A percentile compares a stretch with the other conserved stretches of the same genome.
Conservation (phyloP, 108 stramenopile species). For the Cyclostephanos tholiformis region DNA sequence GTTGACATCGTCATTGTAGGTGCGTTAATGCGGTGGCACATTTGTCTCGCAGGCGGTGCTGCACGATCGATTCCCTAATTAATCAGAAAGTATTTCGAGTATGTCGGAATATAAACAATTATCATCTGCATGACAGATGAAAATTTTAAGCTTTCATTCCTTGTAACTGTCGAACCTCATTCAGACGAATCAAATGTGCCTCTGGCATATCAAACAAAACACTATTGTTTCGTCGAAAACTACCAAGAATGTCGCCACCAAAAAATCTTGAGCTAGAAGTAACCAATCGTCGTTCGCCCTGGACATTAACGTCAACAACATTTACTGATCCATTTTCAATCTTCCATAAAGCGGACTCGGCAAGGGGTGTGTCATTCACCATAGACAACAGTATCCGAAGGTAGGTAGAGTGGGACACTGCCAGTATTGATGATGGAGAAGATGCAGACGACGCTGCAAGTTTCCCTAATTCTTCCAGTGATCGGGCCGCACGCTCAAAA, state of each 20-base stretch:
- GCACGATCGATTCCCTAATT: too few species aligned
- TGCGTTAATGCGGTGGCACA: too few species aligned
- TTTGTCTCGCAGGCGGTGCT: too few species aligned
- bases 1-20: too few species aligned
- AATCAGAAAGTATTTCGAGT: too few species aligned
- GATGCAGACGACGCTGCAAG: conserved; percentile 29
- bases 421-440: conserved; percentile 33
- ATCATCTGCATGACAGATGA: too few species aligned
- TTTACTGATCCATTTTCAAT: conserved; percentile 69
- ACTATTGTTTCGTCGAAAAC: conserved; percentile 9
- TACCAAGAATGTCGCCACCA: conserved; percentile 52
- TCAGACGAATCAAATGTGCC: conserved; percentile 52
- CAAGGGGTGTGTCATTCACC: conserved; percentile 56
- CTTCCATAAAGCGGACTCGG: conserved; percentile 53
- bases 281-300: conserved; percentile 32
- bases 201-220: conserved; percentile 52
- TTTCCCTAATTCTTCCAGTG: conserved; percentile 42
- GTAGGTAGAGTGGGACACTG: conserved; percentile 75
- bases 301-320: conserved; percentile 64
- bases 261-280: conserved; percentile 48
- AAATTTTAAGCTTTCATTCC: conserved; percentile 33
- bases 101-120: too few species aligned
- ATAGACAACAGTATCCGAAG: conserved; percentile 61
- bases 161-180: conserved; percentile 73
- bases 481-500: conserved; percentile 26